Percentiles rank a stretch among this genome's conserved stretches.
These are phyloP conservation scores for Scutellaria barbata DNA, from an alignment of 257 asterid species.

Conservation along the genomic window DNA sequence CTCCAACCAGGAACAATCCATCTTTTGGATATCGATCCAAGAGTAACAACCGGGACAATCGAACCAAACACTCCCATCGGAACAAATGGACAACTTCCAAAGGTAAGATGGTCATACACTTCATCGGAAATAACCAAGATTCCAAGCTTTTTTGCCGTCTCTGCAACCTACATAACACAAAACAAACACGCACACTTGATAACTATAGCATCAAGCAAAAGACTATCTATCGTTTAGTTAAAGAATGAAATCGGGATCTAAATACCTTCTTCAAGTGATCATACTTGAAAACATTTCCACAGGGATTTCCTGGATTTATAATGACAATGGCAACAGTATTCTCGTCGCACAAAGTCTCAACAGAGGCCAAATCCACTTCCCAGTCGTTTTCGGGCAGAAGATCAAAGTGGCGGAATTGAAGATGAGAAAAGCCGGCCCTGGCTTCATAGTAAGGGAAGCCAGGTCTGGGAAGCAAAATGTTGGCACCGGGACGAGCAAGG, in stretches of 20 bases:
- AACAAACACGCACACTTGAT: neutral
- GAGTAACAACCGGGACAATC: conserved; percentile 65
- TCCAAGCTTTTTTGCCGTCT: conserved; percentile 82
- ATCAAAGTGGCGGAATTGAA: conserved; percentile 78
- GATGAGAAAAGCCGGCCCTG: conserved; percentile 49
- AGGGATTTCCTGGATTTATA: conserved; percentile 92
- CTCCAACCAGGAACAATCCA: conserved; percentile 95
- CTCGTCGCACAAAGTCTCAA: conserved; percentile 74
- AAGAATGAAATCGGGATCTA: neutral
- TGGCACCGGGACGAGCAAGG: conserved; percentile 78
- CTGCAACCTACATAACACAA: conserved; percentile 58
- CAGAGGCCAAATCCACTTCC: conserved; percentile 79
- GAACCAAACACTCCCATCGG: conserved; percentile 91
- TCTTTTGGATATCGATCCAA: conserved; percentile 84
- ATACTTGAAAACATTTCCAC: conserved; percentile 80
- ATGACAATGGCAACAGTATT: conserved; percentile 86
- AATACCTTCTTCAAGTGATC: conserved; percentile 81
- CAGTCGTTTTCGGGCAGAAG: conserved; percentile 73
- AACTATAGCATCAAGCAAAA: neutral
- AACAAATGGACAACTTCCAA: conserved; percentile 73
- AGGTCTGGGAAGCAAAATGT: conserved; percentile 81
- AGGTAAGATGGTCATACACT: conserved; percentile 74
- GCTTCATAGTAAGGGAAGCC: conserved; percentile 80
- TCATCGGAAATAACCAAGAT: conserved; percentile 82
- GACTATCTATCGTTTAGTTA: neutral